A percentile compares a stretch with the other conserved stretches of the same genome.
phyloP scores from a whole-genome alignment of 257 asterid species.

The Echium plantagineum region DNA sequence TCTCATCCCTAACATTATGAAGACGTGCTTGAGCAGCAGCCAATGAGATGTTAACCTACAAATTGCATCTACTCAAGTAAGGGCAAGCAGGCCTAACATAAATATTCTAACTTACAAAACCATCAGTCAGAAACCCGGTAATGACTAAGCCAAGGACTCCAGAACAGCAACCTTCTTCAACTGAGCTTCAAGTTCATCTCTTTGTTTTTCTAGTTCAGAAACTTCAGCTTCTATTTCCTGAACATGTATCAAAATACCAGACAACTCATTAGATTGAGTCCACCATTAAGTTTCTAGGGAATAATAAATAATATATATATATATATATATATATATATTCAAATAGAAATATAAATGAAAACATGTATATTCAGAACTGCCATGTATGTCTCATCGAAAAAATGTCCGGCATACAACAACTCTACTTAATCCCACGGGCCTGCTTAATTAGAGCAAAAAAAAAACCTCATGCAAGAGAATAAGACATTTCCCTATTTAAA shows the following conservation, averaged over 20 bases:
- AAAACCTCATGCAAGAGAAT: too few relatives aligned
- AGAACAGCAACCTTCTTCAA: slow-evolving; percentile 59
- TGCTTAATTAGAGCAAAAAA: too few relatives aligned
- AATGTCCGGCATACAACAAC: too few relatives aligned
- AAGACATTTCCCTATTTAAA: too few relatives aligned
- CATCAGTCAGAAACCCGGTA: neutral
- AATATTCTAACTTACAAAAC: neutral
- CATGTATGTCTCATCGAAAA: too few relatives aligned
- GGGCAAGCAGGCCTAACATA: neutral
- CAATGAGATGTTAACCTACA: slow-evolving; percentile 74
- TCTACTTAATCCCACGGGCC: too few relatives aligned
- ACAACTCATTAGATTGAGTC: slow-evolving; percentile 2
- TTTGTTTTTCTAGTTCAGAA: slow-evolving; percentile 72
- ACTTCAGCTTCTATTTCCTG: slow-evolving; percentile 82
- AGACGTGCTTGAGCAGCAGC: slow-evolving; percentile 80
- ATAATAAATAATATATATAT: too few relatives aligned
- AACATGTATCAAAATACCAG: slow-evolving; percentile 12
- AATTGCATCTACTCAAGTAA: neutral
- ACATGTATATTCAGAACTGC: neutral
- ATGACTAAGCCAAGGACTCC: slow-evolving; percentile 1
- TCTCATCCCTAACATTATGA: slow-evolving; percentile 75
- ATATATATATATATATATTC: too few relatives aligned
- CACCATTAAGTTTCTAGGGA: slow-evolving; percentile 12
- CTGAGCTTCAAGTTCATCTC: slow-evolving; percentile 83
- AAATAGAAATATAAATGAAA: neutral